These are phyloP conservation scores for Aphanomyces cochlioides DNA, from an alignment of 352 stramenopile genomes.

Conservation along the genomic window DNA sequence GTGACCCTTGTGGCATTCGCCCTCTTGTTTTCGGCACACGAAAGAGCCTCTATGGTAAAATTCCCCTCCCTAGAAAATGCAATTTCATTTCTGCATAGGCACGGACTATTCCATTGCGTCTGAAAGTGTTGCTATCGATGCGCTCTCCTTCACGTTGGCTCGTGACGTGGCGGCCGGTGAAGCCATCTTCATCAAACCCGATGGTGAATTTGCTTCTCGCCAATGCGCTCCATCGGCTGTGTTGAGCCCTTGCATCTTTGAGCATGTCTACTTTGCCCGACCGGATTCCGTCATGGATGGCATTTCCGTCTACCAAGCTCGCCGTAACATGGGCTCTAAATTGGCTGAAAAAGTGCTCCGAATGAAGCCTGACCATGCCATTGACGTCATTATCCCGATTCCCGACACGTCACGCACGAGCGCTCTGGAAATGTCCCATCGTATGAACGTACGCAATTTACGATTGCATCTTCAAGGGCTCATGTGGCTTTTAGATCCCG, in stretches of 20 bases:
- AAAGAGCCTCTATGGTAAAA: slow-evolving; percentile 62
- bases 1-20: slow-evolving; percentile 97
- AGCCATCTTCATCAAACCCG: slow-evolving; percentile 93
- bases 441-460: slow-evolving; percentile 48
- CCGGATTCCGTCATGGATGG: slow-evolving; percentile 99
- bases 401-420: slow-evolving; percentile 97
- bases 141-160: slow-evolving; percentile 94
- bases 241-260: slow-evolving; percentile 98
- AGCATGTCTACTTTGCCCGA: slow-evolving; percentile 99
- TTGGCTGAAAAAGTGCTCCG: slow-evolving; percentile 94
- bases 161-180: slow-evolving; percentile 96
- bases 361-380: slow-evolving; percentile 86
- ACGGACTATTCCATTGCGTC: slow-evolving; percentile 94
- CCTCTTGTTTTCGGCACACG: slow-evolving; percentile 93
- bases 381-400: slow-evolving; percentile 99
- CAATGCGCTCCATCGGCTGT: slow-evolving; percentile 66
- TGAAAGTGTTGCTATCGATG: slow-evolving; percentile 98
- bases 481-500: slow-evolving; percentile 55
- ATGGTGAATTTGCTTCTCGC: slow-evolving; percentile 78
- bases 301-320: slow-evolving; percentile 96
- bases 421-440: slow-evolving; percentile 87
- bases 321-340: slow-evolving; percentile 98
- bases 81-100: background rate
- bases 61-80: slow-evolving; percentile 19
- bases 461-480: background rate